phyloP scores from a whole-genome alignment of 1,284 basidiomycete species.

The Leccinum solheimii region DNA sequence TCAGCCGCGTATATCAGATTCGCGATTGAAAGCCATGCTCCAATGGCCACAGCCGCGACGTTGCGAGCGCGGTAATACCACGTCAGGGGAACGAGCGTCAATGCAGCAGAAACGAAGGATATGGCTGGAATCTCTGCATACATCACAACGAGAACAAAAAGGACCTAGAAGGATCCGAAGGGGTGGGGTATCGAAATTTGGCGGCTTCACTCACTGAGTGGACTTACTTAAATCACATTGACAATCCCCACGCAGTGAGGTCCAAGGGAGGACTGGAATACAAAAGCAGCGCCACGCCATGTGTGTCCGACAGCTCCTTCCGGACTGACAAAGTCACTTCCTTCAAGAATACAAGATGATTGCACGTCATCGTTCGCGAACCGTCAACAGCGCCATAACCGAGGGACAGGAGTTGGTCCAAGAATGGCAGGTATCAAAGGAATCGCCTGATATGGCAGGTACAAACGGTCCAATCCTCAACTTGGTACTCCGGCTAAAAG shows the following conservation, averaged over 20 bases:
- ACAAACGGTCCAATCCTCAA: constrained; percentile 17
- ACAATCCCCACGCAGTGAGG: neutral
- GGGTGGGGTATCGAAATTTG: constrained; percentile 9
- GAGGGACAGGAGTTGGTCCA: constrained; percentile 18
- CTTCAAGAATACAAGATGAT: constrained; percentile 30
- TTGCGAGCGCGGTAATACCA: constrained; percentile 47
- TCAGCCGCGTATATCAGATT: constrained; percentile 36
- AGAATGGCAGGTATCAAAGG: constrained; percentile 29
- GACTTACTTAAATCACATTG: constrained; percentile 20
- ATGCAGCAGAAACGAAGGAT: constrained; percentile 47
- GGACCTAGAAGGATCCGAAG: constrained; percentile 12
- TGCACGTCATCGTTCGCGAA: constrained; percentile 8
- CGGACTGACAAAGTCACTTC: constrained; percentile 25
- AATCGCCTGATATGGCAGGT: constrained; percentile 33
- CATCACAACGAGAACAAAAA: constrained; percentile 39
- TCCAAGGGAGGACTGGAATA: constrained; percentile 12
- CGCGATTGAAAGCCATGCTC: constrained; percentile 33
- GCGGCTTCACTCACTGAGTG: neutral
- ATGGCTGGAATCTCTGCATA: constrained; percentile 45
- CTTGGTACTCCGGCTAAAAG: constrained; percentile 2
- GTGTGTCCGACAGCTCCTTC: constrained; percentile 1
- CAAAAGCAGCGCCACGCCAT: constrained; percentile 16
- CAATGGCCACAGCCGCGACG: constrained; percentile 46
- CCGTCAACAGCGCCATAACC: neutral
- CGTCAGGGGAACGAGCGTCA: constrained; percentile 41